phyloP scores from a whole-genome alignment of 306 rosid species.

The Coriaria nepalensis region DNA sequence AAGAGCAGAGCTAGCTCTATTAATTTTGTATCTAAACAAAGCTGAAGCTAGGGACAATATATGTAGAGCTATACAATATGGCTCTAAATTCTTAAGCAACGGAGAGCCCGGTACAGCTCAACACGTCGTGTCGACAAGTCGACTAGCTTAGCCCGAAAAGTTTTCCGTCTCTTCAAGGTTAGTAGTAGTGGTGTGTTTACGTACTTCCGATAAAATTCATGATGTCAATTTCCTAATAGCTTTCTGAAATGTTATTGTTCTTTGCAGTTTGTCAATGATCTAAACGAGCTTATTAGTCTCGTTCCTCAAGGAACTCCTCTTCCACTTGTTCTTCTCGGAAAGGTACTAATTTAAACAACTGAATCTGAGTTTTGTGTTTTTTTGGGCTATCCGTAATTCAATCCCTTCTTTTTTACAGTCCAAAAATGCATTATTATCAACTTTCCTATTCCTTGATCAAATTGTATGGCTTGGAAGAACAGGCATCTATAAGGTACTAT shows the following conservation, averaged over 20 bases:
- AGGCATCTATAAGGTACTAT: conserved; percentile 59
- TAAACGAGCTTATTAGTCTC: conserved; percentile 77
- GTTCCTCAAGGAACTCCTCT: conserved; percentile 73
- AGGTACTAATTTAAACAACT: conserved; percentile 30
- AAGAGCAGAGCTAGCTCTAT: conserved; percentile 83
- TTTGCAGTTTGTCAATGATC: conserved; percentile 84
- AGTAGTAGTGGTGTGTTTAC: conserved; percentile 5
- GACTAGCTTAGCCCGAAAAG: conserved; percentile 94
- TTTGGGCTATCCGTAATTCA: neutral
- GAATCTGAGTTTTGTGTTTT: conserved; percentile 2
- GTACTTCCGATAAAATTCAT: too few species aligned
- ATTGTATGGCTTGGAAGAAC: conserved; percentile 87
- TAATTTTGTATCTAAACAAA: conserved; percentile 77
- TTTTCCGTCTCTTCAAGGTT: conserved; percentile 94
- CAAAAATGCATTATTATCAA: conserved; percentile 74
- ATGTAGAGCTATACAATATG: conserved; percentile 96
- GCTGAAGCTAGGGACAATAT: conserved; percentile 99
- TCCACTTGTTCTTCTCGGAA: conserved; percentile 64
- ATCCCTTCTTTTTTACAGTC: conserved; percentile 32
- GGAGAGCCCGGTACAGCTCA: conserved; percentile 93
- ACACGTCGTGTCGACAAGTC: conserved; percentile 82
- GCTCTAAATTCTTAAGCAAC: conserved; percentile 85
- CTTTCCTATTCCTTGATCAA: conserved; percentile 95
- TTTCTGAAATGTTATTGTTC: conserved; percentile 12
- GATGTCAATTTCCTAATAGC: neutral